Evolutionary conservation across 73 alveolate genomes (phyloP), one percentile per base, ranked within the genome.

Genomic region (Paramecium primaurelia): DNA sequence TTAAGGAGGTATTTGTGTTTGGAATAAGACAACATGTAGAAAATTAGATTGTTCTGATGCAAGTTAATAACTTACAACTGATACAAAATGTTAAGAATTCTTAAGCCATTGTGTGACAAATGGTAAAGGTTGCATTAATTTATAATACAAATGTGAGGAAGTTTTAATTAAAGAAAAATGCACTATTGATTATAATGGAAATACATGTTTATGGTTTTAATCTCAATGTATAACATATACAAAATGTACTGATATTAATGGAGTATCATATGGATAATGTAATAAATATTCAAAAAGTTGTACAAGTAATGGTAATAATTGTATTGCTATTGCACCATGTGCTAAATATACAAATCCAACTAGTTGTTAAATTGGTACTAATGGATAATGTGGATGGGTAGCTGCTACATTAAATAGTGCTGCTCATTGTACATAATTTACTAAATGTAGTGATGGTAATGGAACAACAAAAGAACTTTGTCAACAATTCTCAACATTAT

Each of bases 361-460:
- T 25, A 80, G 91, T 47, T 80, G 91, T 14, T 11, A 32, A 45
- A 80, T 26, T 45, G 91, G 91, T 3, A 80, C 71, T 22, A 42
- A 80, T 47, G 91, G 91, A 1, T 14, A 34, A 11, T 80, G 91
- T 80, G 91, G 91, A 18, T 80, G 91, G 91, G 34, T 80, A 45
- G 49, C 91, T 18, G 71, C 91, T 9, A 45, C 91, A 1, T 3
- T 42, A 14, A 80, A 34, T 42, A 42, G 12, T 5, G 75, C 58
- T 1, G 91, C 91, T 14, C 25, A 80, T 32, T 80, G 91, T 36
- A 32, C 71, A 6, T 25, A 45, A 80, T 80, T 80, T n/a, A 47
- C 71, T 4, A 26, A 80, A 45, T 80, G 91, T 20, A 26, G 64
- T 14, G 91, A 80, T 20, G 91, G 44, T 4, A 25, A 26, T 18